phyloP scores from a whole-genome alignment of 495 filamentous ascomycete species.

The Hypoxylon lenormandii region DNA sequence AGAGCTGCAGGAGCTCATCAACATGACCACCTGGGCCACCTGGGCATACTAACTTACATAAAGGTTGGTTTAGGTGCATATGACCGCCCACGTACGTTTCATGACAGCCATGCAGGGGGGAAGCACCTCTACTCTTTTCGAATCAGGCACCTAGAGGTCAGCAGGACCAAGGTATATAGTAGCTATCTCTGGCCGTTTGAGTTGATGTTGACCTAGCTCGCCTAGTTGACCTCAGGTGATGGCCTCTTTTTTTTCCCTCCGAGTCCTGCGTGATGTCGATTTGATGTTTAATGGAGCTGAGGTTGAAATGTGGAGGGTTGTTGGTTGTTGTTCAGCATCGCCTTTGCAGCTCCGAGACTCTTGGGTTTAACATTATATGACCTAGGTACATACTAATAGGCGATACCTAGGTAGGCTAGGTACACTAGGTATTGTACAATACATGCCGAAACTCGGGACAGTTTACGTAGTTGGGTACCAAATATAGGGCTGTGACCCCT shows the following conservation, averaged over 20 bases:
- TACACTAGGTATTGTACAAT: too few relatives aligned
- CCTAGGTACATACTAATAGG: too few relatives aligned
- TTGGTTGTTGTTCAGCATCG: neutral
- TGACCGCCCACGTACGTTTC: conserved; percentile 6
- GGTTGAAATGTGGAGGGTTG: neutral
- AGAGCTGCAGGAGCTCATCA: neutral
- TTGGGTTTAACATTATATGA: too few relatives aligned
- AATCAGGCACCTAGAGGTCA: neutral
- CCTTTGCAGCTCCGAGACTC: too few relatives aligned
- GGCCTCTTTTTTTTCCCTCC: neutral
- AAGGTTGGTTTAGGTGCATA: conserved; percentile 2
- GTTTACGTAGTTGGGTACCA: too few relatives aligned
- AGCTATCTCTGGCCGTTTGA: too few relatives aligned
- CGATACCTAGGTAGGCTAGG: too few relatives aligned
- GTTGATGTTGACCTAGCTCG: neutral
- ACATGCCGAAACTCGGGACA: too few relatives aligned
- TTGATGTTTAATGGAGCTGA: neutral
- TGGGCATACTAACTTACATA: neutral
- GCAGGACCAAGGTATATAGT: neutral
- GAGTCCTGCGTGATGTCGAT: neutral
- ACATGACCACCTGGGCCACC: too few relatives aligned
- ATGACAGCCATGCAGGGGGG: neutral
- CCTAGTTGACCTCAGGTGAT: neutral
- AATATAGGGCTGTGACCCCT: too few relatives aligned
- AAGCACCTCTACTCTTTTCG: neutral